Base-by-base conservation (phyloP, 1,284 basidiomycete species). In the Amylostereum areolatum region DNA sequence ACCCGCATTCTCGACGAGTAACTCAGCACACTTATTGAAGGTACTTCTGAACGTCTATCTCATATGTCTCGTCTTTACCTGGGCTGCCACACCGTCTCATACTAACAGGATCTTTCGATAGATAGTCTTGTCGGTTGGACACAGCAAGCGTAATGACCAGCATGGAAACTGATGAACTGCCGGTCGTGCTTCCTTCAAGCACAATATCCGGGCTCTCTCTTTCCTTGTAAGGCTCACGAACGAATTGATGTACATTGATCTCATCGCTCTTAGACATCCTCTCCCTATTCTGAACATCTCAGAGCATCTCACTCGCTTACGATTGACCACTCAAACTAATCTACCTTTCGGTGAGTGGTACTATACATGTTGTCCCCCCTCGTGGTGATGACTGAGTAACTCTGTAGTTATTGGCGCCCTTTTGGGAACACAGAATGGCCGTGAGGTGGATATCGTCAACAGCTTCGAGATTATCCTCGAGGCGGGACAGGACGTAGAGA, bases 201-300 rank as follows among this genome's bases (percentile, higher is more conserved):
- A 81, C 81, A 4, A 77, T 77, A 0, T 88, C 87, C 33, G 83
- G 85, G 5, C 69, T 89, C 44, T 80, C 83, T 2, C 68, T 89
- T 49, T 81, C 84, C 30, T 66, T 89, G 86, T 89, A 59, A 55
- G 83, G 66, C n/a, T 32, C 4, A 44, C 11, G 11, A 25, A 27
- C 42, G 33, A 45, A 46, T 56, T 49, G 56, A 44, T 46, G 54
- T 37, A 43, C 49, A 41, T 18, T 37, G 10, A 30, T 33, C 18
- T 18, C 18, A 18, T 18, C 33, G 54, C 62, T 43, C 28, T 12
- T 41, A 96, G 93, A 48, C 96, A 99, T 68, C 96, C 96, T 29
- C 78, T 98, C 12, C 92, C 97, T 7, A 93, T 99, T 62, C 79
- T 99, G 55, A 97, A 95, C 68, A 89, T 99, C 57, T 97, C 94